phyloP scores from a whole-genome alignment of 352 stramenopile genomes.

The Elongisporangium undulatum region DNA sequence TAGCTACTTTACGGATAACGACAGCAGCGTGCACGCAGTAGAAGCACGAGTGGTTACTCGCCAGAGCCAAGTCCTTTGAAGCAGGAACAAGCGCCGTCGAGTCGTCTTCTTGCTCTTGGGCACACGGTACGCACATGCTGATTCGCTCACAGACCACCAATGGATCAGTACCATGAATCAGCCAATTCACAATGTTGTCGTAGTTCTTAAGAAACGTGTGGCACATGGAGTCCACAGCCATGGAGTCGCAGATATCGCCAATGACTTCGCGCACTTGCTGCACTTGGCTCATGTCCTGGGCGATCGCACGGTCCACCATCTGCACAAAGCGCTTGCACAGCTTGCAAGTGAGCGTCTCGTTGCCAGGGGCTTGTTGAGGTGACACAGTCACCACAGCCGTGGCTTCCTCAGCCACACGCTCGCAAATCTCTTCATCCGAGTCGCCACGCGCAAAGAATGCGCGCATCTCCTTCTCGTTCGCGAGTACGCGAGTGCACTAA shows the following conservation, averaged over 20 bases:
- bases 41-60: constrained; percentile 28
- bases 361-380: constrained; percentile 13
- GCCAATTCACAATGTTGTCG: constrained; percentile 73
- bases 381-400: constrained; percentile 6
- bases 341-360: constrained; percentile 51
- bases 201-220: constrained; percentile 72
- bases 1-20: constrained; percentile 37
- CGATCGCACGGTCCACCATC: constrained; percentile 60
- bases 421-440: constrained; percentile 47
- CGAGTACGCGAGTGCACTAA: constrained; percentile 34
- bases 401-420: constrained; percentile 16
- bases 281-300: constrained; percentile 52
- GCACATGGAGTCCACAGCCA: constrained; percentile 71
- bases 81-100: background rate
- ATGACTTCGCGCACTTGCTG: constrained; percentile 70
- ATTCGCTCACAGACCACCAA: constrained; percentile 51
- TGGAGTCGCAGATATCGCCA: constrained; percentile 67
- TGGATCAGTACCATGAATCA: constrained; percentile 65
- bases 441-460: constrained; percentile 35
- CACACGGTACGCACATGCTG: constrained; percentile 45
- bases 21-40: constrained; percentile 40
- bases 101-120: constrained; percentile 10
- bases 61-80: background rate
- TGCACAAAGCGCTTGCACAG: constrained; percentile 75
- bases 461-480: constrained; percentile 35